Base-by-base conservation (phyloP, 2,329 filamentous ascomycete genomes). In the Emericellopsis cladophorae region DNA sequence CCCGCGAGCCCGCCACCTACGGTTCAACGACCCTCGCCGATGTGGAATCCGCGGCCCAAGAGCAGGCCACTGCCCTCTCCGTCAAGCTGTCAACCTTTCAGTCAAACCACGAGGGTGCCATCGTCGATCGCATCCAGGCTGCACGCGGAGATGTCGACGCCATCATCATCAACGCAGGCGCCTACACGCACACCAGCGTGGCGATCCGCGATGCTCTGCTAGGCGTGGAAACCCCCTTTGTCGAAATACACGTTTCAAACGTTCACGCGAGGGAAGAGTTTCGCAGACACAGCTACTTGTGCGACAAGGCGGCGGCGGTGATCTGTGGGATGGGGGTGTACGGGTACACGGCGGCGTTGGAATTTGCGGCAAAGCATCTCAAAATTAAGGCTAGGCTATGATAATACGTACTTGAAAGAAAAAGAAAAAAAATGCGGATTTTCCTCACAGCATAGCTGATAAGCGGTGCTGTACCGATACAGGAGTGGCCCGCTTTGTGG, bases 181-280 rank as follows among this genome's bases (percentile, higher is more conserved):
- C 73, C 0, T 78, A 79, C 50, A 88, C 84, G 1, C 84, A 90
- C 58, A 87, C 83, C 1, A 83, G 76, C 51, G 79, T 89, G 1
- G 81, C 79, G 1, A 68, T 89, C 43, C 68, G 84, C n/a, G 84
- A 89, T 56, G 83, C 84, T 0, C 60, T 89, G 22, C 56, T 79
- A 0, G 81, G 76, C 4, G 78, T 85, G 0, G 67, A 66, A 7
- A 76, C 87, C 18, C 84, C 83, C 0, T 89, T 88, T 50, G 66
- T 89, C 37, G 84, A 90, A 61, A 58, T 87, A n/a, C 84, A 89
- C 55, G 71, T 88, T 29, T 79, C 69, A 42, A 89, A 89, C 56
- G 73, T 88, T 2, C 82, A 89, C 57, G 72, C 75, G 24, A 60
- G 84, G 8, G 84, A 89, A 61, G 51, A 66, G 1, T 89, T 75